phyloP scores from a whole-genome alignment of 176 grass and related monocot genomes.

The Phragmites australis region DNA sequence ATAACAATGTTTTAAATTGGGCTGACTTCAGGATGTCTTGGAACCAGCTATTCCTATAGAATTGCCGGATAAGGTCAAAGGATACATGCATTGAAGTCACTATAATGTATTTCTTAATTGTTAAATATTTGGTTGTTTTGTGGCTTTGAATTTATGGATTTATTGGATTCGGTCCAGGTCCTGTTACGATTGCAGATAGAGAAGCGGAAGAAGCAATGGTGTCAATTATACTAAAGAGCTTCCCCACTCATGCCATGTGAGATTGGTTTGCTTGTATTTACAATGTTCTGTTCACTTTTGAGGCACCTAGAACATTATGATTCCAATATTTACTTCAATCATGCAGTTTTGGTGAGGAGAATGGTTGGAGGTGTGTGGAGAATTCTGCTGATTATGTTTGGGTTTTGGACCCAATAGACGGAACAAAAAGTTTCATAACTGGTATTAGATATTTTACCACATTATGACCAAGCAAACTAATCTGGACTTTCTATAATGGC shows the following conservation, averaged over 20 bases:
- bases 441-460: conserved; percentile 40
- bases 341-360: conserved; percentile 86
- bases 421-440: conserved; percentile 94
- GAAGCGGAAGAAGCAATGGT: conserved; percentile 91
- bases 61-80: background rate
- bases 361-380: conserved; percentile 73
- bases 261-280: conserved; percentile 22
- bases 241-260: conserved; percentile 82
- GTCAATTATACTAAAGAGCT: conserved; percentile 71
- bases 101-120: background rate
- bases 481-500: conserved; percentile 2
- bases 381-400: conserved; percentile 80
- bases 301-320: background rate
- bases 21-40: background rate
- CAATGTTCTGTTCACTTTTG: background rate
- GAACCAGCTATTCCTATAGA: background rate
- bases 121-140: background rate
- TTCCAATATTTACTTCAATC: background rate
- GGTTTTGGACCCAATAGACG: conserved; percentile 94
- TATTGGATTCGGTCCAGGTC: conserved; percentile 45
- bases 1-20: background rate
- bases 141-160: conserved; percentile 9
- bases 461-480: background rate
- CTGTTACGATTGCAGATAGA: conserved; percentile 87
- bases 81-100: background rate